Conservation (phyloP, 1,139 yeast species). For the Trichomonascaceae sp. region DNA sequence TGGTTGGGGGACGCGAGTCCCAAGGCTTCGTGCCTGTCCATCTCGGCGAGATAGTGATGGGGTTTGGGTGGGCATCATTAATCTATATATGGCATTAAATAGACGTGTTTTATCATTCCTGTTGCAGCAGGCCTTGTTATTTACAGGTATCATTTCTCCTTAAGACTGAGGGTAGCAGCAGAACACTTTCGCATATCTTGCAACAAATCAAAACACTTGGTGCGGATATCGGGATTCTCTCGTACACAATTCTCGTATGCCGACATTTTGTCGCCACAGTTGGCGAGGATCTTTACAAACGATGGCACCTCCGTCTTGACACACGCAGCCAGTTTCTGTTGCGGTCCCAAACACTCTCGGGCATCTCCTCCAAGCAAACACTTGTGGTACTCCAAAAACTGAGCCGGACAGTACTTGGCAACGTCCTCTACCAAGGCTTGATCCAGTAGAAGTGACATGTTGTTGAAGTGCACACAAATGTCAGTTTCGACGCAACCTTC, state of each 20-base stretch:
- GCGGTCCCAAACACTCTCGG: constrained; percentile 37
- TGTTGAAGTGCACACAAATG: too few species aligned
- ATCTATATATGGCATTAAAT: too few species aligned
- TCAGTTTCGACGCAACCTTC: too few species aligned
- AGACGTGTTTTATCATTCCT: too few species aligned
- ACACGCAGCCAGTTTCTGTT: constrained; percentile 40
- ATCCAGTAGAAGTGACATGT: constrained; percentile 37
- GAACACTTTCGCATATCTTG: constrained; percentile 29
- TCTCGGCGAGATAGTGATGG: too few species aligned
- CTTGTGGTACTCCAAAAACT: constrained; percentile 50
- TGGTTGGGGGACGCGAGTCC: too few species aligned
- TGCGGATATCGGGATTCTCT: constrained; percentile 26
- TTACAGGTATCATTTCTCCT: too few species aligned
- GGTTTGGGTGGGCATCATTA: too few species aligned
- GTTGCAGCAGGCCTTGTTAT: too few species aligned
- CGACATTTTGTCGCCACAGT: constrained; percentile 42
- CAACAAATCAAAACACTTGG: constrained; percentile 30
- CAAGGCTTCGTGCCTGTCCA: too few species aligned
- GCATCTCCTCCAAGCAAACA: constrained; percentile 43
- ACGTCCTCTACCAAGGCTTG: constrained; percentile 43
- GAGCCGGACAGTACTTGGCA: constrained; percentile 53
- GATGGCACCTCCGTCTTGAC: constrained; percentile 49
- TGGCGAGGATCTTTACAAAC: constrained; percentile 46
- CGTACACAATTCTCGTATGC: constrained; percentile 49
- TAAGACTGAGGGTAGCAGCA: constrained; percentile 17